Percentiles rank a stretch among this genome's conserved stretches.
phyloP scores from a whole-genome alignment of 2,329 filamentous ascomycete species.

The Cyclaneusma minus region DNA sequence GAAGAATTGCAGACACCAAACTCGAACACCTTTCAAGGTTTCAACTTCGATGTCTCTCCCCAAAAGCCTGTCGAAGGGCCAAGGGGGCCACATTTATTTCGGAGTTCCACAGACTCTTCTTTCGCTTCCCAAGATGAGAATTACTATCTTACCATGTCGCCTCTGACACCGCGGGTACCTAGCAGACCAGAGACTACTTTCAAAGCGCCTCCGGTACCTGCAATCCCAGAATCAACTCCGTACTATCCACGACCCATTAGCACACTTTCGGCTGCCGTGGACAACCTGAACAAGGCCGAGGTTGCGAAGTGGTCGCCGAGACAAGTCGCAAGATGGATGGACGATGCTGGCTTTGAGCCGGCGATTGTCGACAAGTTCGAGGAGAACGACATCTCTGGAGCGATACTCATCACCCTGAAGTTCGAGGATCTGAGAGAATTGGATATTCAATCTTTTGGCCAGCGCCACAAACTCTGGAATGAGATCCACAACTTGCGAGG shows the following conservation, averaged over 20 bases:
- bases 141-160: constrained; percentile 52
- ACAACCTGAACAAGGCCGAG: constrained; percentile 39
- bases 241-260: constrained; percentile 25
- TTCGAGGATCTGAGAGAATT: constrained; percentile 77
- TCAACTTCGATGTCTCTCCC: constrained; percentile 36
- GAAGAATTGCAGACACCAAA: constrained; percentile 66
- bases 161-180: constrained; percentile 48
- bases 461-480: constrained; percentile 66
- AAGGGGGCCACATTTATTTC: constrained; percentile 74
- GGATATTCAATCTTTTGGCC: constrained; percentile 67
- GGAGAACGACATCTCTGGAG: constrained; percentile 81
- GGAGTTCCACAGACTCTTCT: constrained; percentile 46
- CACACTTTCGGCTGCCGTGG: constrained; percentile 39
- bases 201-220: constrained; percentile 6
- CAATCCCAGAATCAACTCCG: constrained; percentile 11
- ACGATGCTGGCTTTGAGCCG: constrained; percentile 64
- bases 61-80: constrained; percentile 61
- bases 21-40: constrained; percentile 38
- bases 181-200: constrained; percentile 14
- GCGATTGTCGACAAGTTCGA: constrained; percentile 70
- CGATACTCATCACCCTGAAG: constrained; percentile 77
- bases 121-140: constrained; percentile 30
- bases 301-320: constrained; percentile 56
- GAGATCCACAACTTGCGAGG: constrained; percentile 58
- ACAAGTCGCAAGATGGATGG: constrained; percentile 78